A percentile compares a stretch with the other conserved stretches of the same genome.
Conservation (phyloP, 345 rosid genomes). For the Eucalyptus cloeziana region DNA sequence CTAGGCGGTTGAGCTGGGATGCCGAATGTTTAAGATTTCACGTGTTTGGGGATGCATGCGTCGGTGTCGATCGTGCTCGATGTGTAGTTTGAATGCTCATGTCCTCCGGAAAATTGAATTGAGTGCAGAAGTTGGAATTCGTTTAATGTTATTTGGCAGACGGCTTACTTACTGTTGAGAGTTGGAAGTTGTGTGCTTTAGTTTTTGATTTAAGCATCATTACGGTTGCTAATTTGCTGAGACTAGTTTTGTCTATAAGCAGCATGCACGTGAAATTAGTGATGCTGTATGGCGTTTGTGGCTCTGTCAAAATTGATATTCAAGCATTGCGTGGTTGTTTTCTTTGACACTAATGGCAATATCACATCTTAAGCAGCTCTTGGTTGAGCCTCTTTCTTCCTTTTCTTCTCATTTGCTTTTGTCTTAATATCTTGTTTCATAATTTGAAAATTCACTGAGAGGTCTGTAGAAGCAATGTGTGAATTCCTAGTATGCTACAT, state of each 20-base stretch:
- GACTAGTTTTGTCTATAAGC: neutral
- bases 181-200: neutral
- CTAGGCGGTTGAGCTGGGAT: neutral
- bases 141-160: neutral
- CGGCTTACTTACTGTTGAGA: neutral
- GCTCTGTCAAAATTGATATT: neutral
- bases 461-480: neutral
- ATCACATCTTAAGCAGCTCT: neutral
- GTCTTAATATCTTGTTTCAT: neutral
- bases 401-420: neutral
- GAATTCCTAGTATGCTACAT: neutral
- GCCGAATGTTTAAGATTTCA: neutral
- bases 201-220: neutral
- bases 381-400: neutral
- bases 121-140: neutral
- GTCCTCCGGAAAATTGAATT: neutral
- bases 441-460: neutral
- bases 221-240: neutral
- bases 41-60: neutral
- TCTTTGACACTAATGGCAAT: neutral
- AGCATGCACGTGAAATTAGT: neutral
- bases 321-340: neutral
- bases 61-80: neutral
- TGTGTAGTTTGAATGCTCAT: neutral
- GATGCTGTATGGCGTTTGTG: neutral